Percentiles rank a stretch among this genome's conserved stretches.
These are phyloP conservation scores for Pichia paraexigua DNA, from an alignment of 805 yeast species.

Conservation along the genomic window DNA sequence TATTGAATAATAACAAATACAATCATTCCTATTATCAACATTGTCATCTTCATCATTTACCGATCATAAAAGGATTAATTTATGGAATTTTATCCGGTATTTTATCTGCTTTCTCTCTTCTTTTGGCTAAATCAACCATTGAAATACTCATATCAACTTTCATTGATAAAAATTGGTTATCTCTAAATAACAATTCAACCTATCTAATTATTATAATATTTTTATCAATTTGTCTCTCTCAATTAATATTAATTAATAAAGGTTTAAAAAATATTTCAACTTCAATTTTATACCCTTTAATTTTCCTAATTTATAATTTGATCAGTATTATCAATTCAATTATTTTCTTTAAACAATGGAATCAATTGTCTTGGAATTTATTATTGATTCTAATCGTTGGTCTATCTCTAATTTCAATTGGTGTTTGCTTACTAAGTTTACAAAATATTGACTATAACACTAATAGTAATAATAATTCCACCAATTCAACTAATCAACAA, in stretches of 20 bases:
- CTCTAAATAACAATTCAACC: constrained; percentile 32
- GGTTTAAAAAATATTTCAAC: constrained; percentile 69
- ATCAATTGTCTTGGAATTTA: constrained; percentile 27
- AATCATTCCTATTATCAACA: no score
- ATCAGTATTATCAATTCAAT: constrained; percentile 60
- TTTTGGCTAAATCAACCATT: constrained; percentile 78
- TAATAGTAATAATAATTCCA: no score
- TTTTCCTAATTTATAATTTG: constrained; percentile 76
- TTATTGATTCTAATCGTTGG: constrained; percentile 38
- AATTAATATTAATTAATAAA: constrained; percentile 62
- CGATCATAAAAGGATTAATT: constrained; percentile 55
- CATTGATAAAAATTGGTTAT: constrained; percentile 23
- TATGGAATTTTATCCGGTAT: constrained; percentile 69
- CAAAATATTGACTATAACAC: constrained; percentile 24
- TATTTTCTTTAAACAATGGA: constrained; percentile 47
- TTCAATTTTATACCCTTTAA: constrained; percentile 72
- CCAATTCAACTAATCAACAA: background rate
- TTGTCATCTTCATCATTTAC: no score
- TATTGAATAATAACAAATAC: constrained; percentile 7
- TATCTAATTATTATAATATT: constrained; percentile 48
- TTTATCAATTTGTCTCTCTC: constrained; percentile 58
- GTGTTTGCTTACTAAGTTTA: constrained; percentile 63
- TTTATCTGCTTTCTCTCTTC: constrained; percentile 75
- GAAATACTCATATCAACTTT: constrained; percentile 51
- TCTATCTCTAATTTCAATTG: constrained; percentile 46